phyloP scores from a whole-genome alignment of 2,329 filamentous ascomycete genomes.

The Fusarium napiforme region DNA sequence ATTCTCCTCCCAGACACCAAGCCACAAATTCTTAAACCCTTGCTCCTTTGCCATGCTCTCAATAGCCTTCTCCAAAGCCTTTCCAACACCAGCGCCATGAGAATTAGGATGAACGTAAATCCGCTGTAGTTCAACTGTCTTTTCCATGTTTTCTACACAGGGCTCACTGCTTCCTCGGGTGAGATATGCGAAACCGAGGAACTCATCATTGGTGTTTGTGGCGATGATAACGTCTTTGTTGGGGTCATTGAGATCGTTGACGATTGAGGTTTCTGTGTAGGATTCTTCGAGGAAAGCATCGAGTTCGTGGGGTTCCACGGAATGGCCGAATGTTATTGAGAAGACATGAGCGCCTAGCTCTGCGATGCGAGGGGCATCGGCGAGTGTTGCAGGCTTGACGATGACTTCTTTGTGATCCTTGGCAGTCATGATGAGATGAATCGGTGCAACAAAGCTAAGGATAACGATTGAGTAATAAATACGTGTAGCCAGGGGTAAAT shows the following conservation, averaged over 20 bases:
- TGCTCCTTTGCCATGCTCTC: conserved; percentile 50
- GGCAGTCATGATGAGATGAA: background rate
- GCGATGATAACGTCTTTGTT: conserved; percentile 46
- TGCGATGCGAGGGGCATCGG: conserved; percentile 42
- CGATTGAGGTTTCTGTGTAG: conserved; percentile 50
- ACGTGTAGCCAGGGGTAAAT: background rate
- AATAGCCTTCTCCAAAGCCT: conserved; percentile 43
- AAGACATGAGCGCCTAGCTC: conserved; percentile 53
- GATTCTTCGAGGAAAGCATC: conserved; percentile 51
- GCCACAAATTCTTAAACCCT: conserved; percentile 55
- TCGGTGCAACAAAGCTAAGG: background rate
- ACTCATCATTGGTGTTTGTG: conserved; percentile 1
- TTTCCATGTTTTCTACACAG: conserved; percentile 47
- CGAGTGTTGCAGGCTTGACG: conserved; percentile 7
- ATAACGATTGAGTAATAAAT: background rate
- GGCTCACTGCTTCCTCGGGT: conserved; percentile 52
- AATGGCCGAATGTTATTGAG: conserved; percentile 54
- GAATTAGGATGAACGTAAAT: conserved; percentile 52
- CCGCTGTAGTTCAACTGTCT: conserved; percentile 55
- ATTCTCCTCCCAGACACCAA: conserved; percentile 62
- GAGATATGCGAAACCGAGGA: conserved; percentile 56
- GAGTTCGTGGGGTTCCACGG: conserved; percentile 52
- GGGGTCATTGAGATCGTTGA: conserved; percentile 37
- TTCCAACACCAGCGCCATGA: conserved; percentile 55
- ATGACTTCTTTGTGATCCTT: background rate